Evolutionary conservation across 805 yeast species (phyloP).

Genomic region (Schizosaccharomyces cryophilus): DNA sequence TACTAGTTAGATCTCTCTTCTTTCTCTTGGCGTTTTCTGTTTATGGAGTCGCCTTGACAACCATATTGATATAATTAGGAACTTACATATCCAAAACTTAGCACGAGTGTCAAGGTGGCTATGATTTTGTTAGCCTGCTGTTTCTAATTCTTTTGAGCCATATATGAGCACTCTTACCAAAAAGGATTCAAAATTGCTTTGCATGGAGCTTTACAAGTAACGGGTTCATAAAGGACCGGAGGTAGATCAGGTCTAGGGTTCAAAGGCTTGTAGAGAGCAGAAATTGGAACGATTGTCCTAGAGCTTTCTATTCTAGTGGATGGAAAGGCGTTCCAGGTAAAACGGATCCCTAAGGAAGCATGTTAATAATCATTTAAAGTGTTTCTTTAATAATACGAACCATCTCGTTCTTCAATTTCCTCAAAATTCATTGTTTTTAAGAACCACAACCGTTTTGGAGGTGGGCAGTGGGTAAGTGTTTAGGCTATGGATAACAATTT

Average conservation of each 20-base stretch:
- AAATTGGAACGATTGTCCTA: slow-evolving; percentile 80
- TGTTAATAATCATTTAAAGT: not conserved
- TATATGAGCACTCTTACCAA: slow-evolving; percentile 17
- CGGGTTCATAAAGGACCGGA: slow-evolving; percentile 66
- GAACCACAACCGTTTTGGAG: not conserved
- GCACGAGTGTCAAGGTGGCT: slow-evolving; percentile 46
- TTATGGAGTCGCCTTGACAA: not conserved
- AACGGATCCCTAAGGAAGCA: slow-evolving; percentile 25
- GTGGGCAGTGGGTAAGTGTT: not conserved
- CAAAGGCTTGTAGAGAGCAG: slow-evolving; percentile 86
- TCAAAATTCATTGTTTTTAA: not conserved
- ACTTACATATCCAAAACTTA: slow-evolving; percentile 47
- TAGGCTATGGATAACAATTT: not conserved
- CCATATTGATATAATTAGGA: not conserved
- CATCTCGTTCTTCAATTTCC: not conserved
- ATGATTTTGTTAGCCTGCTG: not conserved
- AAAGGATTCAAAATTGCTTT: slow-evolving; percentile 70
- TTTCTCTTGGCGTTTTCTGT: not conserved
- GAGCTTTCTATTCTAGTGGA: slow-evolving; percentile 70
- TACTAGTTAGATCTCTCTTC: not conserved
- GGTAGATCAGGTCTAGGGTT: slow-evolving; percentile 53
- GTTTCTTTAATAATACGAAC: not conserved
- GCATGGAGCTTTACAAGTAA: slow-evolving; percentile 57
- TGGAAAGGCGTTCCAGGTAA: slow-evolving; percentile 75
- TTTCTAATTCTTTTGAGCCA: not conserved